These are phyloP conservation scores for Sugiyamaella castrensis DNA, from an alignment of 1,139 yeast species.

Conservation along the genomic window DNA sequence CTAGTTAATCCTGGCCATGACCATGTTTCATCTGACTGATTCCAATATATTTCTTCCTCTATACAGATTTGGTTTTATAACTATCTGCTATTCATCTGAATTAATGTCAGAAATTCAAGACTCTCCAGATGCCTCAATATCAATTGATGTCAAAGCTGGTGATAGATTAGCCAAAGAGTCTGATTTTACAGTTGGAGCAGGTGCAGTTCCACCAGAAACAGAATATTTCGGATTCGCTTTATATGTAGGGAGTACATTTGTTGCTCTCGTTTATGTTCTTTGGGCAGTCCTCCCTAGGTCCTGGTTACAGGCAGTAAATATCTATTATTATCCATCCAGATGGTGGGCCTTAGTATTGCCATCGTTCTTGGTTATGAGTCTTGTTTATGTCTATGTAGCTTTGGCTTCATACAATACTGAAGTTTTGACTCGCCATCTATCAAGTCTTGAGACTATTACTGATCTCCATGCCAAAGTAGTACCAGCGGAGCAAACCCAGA, in stretches of 20 bases:
- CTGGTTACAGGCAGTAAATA: conserved; percentile 50
- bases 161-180: conserved; percentile 59
- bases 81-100: no score
- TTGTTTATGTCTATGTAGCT: conserved; percentile 70
- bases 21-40: no score
- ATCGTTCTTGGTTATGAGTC: conserved; percentile 59
- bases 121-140: background rate
- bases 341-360: conserved; percentile 89
- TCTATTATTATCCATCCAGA: conserved; percentile 75
- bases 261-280: conserved; percentile 51
- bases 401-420: conserved; percentile 73
- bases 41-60: no score
- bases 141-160: conserved; percentile 11
- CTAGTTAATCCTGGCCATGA: no score
- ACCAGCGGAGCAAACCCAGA: conserved; percentile 22
- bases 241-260: conserved; percentile 58
- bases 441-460: conserved; percentile 59
- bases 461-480: conserved; percentile 64
- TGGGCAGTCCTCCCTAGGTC: conserved; percentile 71
- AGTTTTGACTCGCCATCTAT: conserved; percentile 56
- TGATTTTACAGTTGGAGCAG: conserved; percentile 70
- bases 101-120: background rate
- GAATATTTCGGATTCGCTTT: conserved; percentile 82
- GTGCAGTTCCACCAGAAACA: conserved; percentile 59
- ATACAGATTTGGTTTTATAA: no score